Evolutionary conservation across 2,329 filamentous ascomycete species (phyloP), one percentile per base, ranked within the genome.

Genomic region (Colletotrichum eleusines): DNA sequence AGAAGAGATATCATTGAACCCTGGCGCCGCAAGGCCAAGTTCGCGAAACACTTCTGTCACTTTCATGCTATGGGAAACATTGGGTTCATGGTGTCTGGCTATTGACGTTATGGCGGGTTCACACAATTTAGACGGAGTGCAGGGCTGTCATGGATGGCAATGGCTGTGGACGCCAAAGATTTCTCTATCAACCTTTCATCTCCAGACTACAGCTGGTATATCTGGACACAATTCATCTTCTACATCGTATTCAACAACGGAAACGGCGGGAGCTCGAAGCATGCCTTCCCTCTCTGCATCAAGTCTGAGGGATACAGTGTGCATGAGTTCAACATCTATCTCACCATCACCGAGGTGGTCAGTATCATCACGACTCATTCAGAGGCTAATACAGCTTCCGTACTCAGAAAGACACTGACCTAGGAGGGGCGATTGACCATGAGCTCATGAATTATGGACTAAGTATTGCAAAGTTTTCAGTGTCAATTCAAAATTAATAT

Each of bases 31-130:
- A 75, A 80, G 73, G 69, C 73, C 4, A 83, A 85, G 72, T 80
- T 85, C 0, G 88, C 85, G 64, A 89, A 89, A 74, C 82, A 88
- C 6, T 80, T 82, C 0, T 82, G 82, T 64, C 80, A 85, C 40
- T 84, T 85, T 73, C 81, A 84, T 63, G 82, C 86, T 0, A 85
- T 84, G 33, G 85, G 86, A 11, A 85, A 83, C 5, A 80, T 88
- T 0, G 87, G 85, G 0, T 79, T 80, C n/a, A 87, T 89, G 84
- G 85, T 89, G 58, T 86, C 85, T n/a, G 87, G 87, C 1, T 89
- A 88, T n/a, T n/a, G n/a, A n/a, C 68, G 79, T 89, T 0, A 86
- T 88, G 77, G 83, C 87, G 0, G 86, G 84, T 0, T 84, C 85
- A 0, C 87, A 88, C 75, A 84, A 84, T 35, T 79, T 89, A 0